Conservation (phyloP, 129 eudicot species). For the Lactuca sativa region DNA sequence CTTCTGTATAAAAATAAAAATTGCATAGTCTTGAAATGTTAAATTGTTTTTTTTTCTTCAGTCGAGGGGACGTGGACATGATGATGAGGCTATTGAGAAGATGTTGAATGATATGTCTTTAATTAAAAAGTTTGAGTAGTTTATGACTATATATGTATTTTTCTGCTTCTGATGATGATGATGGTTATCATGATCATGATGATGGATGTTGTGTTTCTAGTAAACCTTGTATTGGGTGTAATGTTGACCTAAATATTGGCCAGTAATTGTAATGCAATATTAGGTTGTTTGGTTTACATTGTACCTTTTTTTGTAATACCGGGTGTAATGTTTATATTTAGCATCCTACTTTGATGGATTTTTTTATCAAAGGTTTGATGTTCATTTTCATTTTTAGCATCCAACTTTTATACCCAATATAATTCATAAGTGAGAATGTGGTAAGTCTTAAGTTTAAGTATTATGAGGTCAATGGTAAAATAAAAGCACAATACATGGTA, state of each 20-base stretch:
- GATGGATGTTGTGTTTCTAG: not conserved
- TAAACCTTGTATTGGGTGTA: not conserved
- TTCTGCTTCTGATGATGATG: not conserved
- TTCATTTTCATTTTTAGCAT: too few relatives aligned
- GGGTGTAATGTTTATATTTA: too few relatives aligned
- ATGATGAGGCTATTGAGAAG: conserved; percentile 89
- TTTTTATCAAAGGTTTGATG: too few relatives aligned
- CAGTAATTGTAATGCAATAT: too few relatives aligned
- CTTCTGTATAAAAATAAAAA: not conserved
- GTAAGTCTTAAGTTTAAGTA: too few relatives aligned
- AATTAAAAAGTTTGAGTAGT: conserved; percentile 86
- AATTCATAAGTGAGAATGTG: too few relatives aligned
- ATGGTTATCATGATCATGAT: not conserved
- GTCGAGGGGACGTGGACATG: conserved; percentile 79
- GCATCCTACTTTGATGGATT: too few relatives aligned
- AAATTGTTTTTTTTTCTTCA: conserved; percentile 33
- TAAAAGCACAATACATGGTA: too few relatives aligned
- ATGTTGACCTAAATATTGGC: not conserved
- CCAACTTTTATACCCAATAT: too few relatives aligned
- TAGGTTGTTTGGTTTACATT: too few relatives aligned
- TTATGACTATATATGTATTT: not conserved
- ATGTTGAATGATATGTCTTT: conserved; percentile 83
- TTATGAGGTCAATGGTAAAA: too few relatives aligned
- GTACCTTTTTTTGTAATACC: too few relatives aligned
- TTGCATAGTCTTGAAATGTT: not conserved